Base-by-base conservation (phyloP, 176 grass and related monocot species). In the Chloris gayana region DNA sequence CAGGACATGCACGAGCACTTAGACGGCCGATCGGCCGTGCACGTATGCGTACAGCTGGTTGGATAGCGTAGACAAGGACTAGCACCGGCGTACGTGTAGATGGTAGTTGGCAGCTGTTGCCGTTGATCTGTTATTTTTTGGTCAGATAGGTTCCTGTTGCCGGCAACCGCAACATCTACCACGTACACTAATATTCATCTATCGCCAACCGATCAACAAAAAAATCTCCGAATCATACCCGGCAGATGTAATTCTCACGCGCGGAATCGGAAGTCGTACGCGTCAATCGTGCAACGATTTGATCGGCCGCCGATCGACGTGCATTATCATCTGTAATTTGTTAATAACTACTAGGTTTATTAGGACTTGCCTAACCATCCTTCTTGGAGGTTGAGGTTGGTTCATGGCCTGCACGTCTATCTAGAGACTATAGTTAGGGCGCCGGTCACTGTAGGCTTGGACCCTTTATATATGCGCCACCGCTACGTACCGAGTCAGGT, bases 361-460 rank as follows among this genome's bases (percentile, higher is more conserved):
- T 41, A 39, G 63, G 63, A 65, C 33, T 60, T 60, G 73, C 73
- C 73, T 75, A 75, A 75, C 53, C 9, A 31, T 5, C 10, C 18
- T 41, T 37, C 22, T n/a, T n/a, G n/a, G n/a, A n/a, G n/a, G n/a
- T n/a, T n/a, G n/a, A n/a, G n/a, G n/a, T n/a, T 21, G 10, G 13
- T 24, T 54, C 72, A 74, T 74, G 72, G 6, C 21, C 72, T 25
- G 50, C 72, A 74, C 72, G 51, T 74, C 72, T n/a, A 24, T 74
- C 72, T n/a, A 35, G 47, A 53, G 49, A 53, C 49, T 6, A 37
- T 37, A 3, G 45, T 47, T 47, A 47, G 45, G 45, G 45, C 1
- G 45, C 45, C 3, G 14, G 45, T 47, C 45, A 47, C 45, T 17
- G 7, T 37, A 53, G 49, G 49, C 18, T 7, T 53, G 49, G 49